Evolutionary conservation across 192 early-diverging fungal genomes (phyloP), one percentile per base, ranked within the genome.

Genomic region (Coemansia sp.): DNA sequence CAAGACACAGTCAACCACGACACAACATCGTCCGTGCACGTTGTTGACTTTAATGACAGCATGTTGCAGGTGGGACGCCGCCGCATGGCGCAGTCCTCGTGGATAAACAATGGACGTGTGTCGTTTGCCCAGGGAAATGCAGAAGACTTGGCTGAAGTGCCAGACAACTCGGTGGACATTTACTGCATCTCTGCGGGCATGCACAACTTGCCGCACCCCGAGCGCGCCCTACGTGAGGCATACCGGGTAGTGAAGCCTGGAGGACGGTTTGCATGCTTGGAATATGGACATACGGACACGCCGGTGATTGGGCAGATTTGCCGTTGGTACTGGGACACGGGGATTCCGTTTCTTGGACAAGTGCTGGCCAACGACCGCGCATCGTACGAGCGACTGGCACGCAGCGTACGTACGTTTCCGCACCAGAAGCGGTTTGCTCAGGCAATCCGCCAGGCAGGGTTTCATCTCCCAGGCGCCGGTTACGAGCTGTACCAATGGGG

Each of bases 141-240:
- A 21, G 94, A 97, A 69, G 67, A 90, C 38, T 74, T 97, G 60
- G 79, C 60, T 11, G 69, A 83, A 22, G 87, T 97, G 50, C 81
- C 88, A 19, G 87, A 89, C 66, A 85, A 86, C 43, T 91, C 90
- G 5, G 85, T 92, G 48, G 96, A 98, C 71, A 88, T 88, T 4
- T 98, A 95, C 74, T 95, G 93, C 8, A 98, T 98, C 59, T 94
- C 96, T 17, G 95, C 96, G 66, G 96, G 96, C n/a, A 98, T 98
- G 67, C 87, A 94, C 64, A 98, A 98, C 80, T 89, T 92, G 73
- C 94, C 96, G 2, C 88, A 97, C 61, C 82, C 94, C 9, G 92
- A 95, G 63, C 79, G 72, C 8, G 96, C 94, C 3, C 74, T 98
- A 25, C 73, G 75, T 43, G 92, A 96, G 70, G 96, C 96, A 8